Evolutionary conservation across 2,329 filamentous ascomycete genomes (phyloP), one percentile per base, ranked within the genome.

Genomic region (Penicillium brasilianum): DNA sequence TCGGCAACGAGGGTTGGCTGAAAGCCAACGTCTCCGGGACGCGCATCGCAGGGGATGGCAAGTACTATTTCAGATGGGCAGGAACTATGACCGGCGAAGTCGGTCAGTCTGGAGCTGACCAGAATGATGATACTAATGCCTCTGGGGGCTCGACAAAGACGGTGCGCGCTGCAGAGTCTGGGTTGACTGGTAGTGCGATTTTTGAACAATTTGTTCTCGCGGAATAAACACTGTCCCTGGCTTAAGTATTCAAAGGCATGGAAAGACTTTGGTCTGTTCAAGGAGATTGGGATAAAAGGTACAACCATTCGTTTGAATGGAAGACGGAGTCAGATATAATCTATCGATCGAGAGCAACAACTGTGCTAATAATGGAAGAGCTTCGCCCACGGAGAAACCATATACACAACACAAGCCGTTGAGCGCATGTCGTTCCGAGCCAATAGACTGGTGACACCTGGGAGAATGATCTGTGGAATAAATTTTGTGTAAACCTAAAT

Each of bases 171-270:
- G 8, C 14, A 20, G 25, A 48, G 2, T 50, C 36, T n/a, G 37
- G 8, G 14, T 25, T 66, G 13, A 30, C 25, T 18, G 70, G 71
- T 4, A 66, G 67, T 8, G 66, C 67, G 2, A 55, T 71, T 20
- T 72, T 71, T 56, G 71, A 74, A 34, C 64, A 67, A 22, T 74
- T 72, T 59, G 58, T 55, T 4, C 30, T 68, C 41, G 41, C 54
- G 14, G 59, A 66, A 41, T 65, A 61, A 37, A 34, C 6, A 8
- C 11, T 20, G n/a, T 22, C 18, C 20, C 10, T 8, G 22, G 8
- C 22, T 9, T 28, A 22, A 28, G 22, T 41, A 11, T 22, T 13
- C 18, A 5, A 43, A 43, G 39, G 20, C 18, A 11, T 11, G 10
- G n/a, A 2, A 41, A 10, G 18, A 20, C n/a, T 18, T 41, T 41